Conservation (phyloP, 345 rosid genomes). For the Mallotus nudiflorus region DNA sequence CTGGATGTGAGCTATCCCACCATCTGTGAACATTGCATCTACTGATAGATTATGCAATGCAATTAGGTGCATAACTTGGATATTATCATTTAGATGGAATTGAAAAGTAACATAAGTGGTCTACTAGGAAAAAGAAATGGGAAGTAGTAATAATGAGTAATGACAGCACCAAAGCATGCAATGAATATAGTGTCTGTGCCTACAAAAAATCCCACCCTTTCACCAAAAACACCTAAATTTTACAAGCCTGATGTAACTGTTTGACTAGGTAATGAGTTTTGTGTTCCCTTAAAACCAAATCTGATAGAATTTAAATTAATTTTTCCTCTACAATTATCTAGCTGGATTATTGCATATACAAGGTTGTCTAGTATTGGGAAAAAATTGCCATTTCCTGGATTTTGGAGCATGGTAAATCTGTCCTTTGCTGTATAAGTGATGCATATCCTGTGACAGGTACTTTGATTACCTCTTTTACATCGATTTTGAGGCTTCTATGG, state of each 20-base stretch:
- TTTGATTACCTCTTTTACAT: conserved; percentile 89
- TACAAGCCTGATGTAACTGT: not conserved
- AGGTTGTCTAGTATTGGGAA: not conserved
- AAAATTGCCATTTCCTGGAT: not conserved
- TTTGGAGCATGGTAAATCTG: not conserved
- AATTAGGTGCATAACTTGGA: not conserved
- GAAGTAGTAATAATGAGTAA: not conserved
- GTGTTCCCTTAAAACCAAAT: not conserved
- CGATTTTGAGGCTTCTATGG: conserved; percentile 96
- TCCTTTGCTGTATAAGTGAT: not conserved
- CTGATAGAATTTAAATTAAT: not conserved
- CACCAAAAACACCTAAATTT: not conserved
- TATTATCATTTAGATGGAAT: not conserved
- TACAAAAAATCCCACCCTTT: not conserved
- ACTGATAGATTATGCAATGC: not conserved
- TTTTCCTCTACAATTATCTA: not conserved
- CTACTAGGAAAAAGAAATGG: not conserved
- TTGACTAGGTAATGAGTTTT: not conserved
- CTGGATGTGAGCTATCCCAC: not conserved
- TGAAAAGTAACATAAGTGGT: not conserved
- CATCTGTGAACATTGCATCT: not conserved
- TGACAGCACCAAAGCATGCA: not conserved
- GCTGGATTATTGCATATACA: not conserved
- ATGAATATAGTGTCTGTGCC: not conserved
- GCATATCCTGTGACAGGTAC: conserved; percentile 52